Conservation (phyloP, 225 moss, liverwort and hornwort genomes). For the Antitrichia curtipendula region DNA sequence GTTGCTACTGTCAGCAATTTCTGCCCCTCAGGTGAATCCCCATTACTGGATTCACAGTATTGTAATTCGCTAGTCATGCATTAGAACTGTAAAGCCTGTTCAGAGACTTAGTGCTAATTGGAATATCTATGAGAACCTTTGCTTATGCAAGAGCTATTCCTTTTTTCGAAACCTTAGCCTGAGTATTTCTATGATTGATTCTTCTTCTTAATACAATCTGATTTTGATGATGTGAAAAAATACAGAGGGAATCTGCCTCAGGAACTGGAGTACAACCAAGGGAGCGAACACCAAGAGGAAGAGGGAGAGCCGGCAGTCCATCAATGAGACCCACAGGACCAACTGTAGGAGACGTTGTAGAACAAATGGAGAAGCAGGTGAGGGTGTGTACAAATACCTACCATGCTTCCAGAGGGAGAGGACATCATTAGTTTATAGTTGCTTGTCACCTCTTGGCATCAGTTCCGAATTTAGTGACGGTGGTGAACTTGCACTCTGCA, state of each 20-base stretch:
- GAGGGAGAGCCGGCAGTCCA: conserved; percentile 6
- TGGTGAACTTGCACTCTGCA: neutral
- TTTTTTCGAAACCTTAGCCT: neutral
- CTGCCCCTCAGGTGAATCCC: conserved; percentile 21
- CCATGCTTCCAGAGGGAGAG: neutral
- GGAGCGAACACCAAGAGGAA: conserved; percentile 3
- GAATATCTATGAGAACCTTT: neutral
- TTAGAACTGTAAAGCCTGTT: neutral
- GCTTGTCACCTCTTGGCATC: neutral
- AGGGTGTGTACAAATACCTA: neutral
- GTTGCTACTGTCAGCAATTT: conserved; percentile 20
- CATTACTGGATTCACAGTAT: neutral
- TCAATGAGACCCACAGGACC: neutral
- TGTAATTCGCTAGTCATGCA: neutral
- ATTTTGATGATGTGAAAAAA: neutral
- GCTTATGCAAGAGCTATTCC: neutral
- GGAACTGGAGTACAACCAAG: neutral
- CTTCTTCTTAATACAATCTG: neutral
- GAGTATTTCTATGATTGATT: neutral
- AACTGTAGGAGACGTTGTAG: conserved; percentile 7
- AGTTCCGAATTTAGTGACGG: neutral
- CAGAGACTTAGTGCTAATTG: neutral
- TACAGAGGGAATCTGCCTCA: conserved; percentile 1
- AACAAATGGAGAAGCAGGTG: conserved; percentile 32
- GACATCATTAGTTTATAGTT: neutral